Base-by-base conservation (phyloP, 257 asterid species). In the Haberlea rhodopensis region DNA sequence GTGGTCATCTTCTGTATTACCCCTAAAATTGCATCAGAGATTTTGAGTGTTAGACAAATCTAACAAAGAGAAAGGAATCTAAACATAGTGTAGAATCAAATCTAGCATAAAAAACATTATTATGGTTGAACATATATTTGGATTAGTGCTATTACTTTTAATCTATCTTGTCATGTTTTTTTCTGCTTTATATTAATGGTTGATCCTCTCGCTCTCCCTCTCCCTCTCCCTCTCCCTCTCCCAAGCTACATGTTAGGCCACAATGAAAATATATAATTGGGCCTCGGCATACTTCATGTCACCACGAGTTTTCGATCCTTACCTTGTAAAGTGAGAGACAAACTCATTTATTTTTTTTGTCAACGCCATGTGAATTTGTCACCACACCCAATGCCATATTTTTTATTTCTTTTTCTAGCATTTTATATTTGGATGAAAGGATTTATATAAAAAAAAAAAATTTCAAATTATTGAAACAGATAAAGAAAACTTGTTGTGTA, bases 251-350 rank as follows among this genome's bases (percentile, higher is more conserved):
- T 71, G 69, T 69, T 73, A 61, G 65, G 68, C 76, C 73, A 71
- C 75, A 63, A 77, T 70, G 53, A 51, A 57, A 4, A 43, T 43
- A 43, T 56, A 62, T 57, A 25, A 56, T 57, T 57, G 67, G 77
- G 37, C 73, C 58, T 66, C 65, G 11, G 51, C 25, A 69, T 54
- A 48, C 58, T 62, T 67, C 24, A 40, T 37, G 53, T 24, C 58
- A 55, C 65, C 62, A 51, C 54, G 24, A 65, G 52, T 57, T 70
- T 60, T 71, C 75, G 79, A 74, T 80, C 74, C 74, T 67, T 53
- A 66, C 83, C 79, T 69, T 66, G 76, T 76, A 82, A 82, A 78
- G 88, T 78, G 87, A 70, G 69, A 59, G 83, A 82, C 86, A 78
- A 70, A 78, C 79, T 77, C 84, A 79, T 74, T 49, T 26, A 15